Percentiles rank a stretch among this genome's conserved stretches.
phyloP scores from a whole-genome alignment of 2,329 filamentous ascomycete species.

The Magnaporthiopsis incrustans region DNA sequence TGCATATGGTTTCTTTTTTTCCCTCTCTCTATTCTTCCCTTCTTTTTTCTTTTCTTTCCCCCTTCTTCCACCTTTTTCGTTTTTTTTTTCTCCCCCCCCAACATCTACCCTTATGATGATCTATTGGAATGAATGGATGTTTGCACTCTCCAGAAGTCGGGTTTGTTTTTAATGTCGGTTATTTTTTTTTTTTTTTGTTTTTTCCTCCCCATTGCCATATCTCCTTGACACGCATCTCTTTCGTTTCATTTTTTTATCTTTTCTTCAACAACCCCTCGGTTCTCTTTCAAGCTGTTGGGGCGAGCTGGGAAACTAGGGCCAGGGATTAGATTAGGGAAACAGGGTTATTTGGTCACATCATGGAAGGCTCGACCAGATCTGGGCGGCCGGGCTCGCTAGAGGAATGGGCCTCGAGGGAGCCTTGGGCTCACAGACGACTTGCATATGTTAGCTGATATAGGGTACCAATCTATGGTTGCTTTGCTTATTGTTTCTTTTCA shows the following conservation, averaged over 20 bases:
- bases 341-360: background rate
- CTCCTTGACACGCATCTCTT: background rate
- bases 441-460: background rate
- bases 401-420: background rate
- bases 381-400: background rate
- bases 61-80: background rate
- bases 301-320: background rate
- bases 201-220: no score
- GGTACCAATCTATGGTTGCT: background rate
- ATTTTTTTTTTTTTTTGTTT: no score
- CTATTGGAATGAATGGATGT: no score
- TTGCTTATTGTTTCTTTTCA: background rate
- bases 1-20: slow-evolving; percentile 12
- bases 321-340: background rate
- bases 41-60: background rate
- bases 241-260: background rate
- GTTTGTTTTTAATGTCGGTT: no score
- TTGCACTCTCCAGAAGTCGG: no score
- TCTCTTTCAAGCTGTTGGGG: background rate
- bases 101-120: background rate
- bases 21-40: slow-evolving; percentile 4
- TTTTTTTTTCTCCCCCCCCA: slow-evolving; percentile 4
- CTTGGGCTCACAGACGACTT: background rate
- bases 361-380: background rate
- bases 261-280: background rate